A percentile compares a stretch with the other conserved stretches of the same genome.
These are phyloP conservation scores for Exserohilum rostratum DNA, from an alignment of 2,329 filamentous ascomycete genomes.

Conservation along the genomic window DNA sequence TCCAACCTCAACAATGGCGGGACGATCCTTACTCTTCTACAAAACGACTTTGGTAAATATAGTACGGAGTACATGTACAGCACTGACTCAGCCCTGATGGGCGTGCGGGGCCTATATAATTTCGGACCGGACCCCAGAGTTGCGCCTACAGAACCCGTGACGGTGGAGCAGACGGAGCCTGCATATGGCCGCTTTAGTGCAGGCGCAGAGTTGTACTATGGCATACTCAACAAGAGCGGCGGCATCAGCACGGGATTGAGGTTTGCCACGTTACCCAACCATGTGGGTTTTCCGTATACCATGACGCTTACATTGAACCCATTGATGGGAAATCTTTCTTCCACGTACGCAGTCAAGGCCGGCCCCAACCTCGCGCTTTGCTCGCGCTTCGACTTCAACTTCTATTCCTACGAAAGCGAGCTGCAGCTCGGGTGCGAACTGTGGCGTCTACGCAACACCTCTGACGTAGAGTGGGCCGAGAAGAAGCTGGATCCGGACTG, in stretches of 20 bases:
- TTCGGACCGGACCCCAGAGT: slow-evolving; percentile 75
- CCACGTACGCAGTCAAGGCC: slow-evolving; percentile 89
- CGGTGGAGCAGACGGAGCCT: slow-evolving; percentile 52
- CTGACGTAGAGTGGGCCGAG: slow-evolving; percentile 53
- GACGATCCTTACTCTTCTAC: slow-evolving; percentile 73
- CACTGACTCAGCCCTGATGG: slow-evolving; percentile 88
- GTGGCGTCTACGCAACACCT: slow-evolving; percentile 69
- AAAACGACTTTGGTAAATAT: slow-evolving; percentile 86
- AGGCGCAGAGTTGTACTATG: slow-evolving; percentile 94
- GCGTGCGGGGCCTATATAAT: slow-evolving; percentile 89
- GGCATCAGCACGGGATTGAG: slow-evolving; percentile 87
- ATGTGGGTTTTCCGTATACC: slow-evolving; percentile 86
- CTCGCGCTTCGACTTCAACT: slow-evolving; percentile 93
- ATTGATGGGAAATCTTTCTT: slow-evolving; percentile 89
- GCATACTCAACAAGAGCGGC: slow-evolving; percentile 89
- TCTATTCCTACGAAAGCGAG: slow-evolving; percentile 97
- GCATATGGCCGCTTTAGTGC: slow-evolving; percentile 85
- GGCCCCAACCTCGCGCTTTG: slow-evolving; percentile 83
- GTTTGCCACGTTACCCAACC: slow-evolving; percentile 83
- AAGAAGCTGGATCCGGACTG: slow-evolving; percentile 53
- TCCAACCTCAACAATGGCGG: slow-evolving; percentile 74
- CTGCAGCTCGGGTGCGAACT: slow-evolving; percentile 91
- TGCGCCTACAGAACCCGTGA: slow-evolving; percentile 30
- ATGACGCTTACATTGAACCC: slow-evolving; percentile 93
- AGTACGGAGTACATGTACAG: slow-evolving; percentile 89